A percentile compares a stretch with the other conserved stretches of the same genome.
Evolutionary conservation across 148 eudicot genomes (phyloP).

Genomic region (Heliosperma pusillum): DNA sequence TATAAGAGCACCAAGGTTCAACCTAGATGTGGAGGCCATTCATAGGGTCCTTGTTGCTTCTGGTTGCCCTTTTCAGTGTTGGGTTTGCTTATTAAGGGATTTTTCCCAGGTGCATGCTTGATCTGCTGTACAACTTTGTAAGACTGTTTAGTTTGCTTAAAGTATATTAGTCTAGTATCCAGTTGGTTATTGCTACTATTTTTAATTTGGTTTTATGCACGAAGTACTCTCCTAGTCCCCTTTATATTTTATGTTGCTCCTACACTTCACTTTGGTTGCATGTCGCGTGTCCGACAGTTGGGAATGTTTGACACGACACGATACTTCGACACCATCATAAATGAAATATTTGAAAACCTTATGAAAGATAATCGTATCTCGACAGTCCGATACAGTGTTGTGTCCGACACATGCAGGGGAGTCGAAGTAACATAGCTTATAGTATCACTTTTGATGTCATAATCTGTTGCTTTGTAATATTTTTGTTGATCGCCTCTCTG

Average conservation of each 20-base stretch:
- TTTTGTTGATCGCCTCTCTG: not conserved
- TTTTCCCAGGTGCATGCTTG: not conserved
- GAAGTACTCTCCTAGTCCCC: not conserved
- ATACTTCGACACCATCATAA: no score
- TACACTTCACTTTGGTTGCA: no score
- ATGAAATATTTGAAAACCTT: no score
- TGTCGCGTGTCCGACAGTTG: no score
- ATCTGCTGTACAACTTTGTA: not conserved
- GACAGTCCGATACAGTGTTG: no score
- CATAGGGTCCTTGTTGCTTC: not conserved
- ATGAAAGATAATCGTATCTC: no score
- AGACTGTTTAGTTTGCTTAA: not conserved
- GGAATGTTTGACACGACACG: no score
- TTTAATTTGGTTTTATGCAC: not conserved
- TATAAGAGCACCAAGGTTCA: not conserved
- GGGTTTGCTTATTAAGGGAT: not conserved
- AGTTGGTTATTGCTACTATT: not conserved
- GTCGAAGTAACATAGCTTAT: not conserved
- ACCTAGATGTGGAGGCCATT: not conserved
- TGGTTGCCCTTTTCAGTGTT: not conserved
- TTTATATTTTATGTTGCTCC: not conserved
- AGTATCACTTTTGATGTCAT: not conserved
- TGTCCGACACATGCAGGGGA: no score
- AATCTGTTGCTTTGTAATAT: not conserved
- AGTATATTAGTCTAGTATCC: not conserved